Evolutionary conservation across 1,284 basidiomycete species (phyloP), one percentile per base, ranked within the genome.

Genomic region (Agroathelia rolfsii): DNA sequence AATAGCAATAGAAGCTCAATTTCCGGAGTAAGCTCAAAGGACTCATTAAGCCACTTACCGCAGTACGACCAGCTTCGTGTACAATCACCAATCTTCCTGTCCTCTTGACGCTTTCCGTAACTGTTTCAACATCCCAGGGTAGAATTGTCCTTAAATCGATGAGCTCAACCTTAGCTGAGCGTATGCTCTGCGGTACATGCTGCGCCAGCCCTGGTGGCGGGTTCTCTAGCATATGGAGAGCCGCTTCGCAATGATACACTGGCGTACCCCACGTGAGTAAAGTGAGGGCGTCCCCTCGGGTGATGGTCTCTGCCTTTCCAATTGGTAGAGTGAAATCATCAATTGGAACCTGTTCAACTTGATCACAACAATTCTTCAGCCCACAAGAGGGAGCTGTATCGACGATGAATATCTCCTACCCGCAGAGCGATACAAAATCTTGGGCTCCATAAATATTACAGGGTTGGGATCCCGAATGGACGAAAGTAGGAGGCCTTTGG

Each of bases 361-460:
- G 25, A 21, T n/a, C n/a, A 35, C 11, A 11, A n/a, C n/a, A n/a
- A n/a, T n/a, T n/a, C n/a, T n/a, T n/a, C n/a, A n/a, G n/a, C n/a
- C n/a, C n/a, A n/a, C n/a, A n/a, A n/a, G n/a, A n/a, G n/a, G n/a
- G n/a, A n/a, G n/a, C n/a, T n/a, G n/a, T n/a, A n/a, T n/a, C n/a
- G n/a, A 38, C 7, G 15, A 17, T 13, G 26, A 16, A 38, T 41
- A 12, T 9, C 9, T 34, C 48, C 14, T 45, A 80, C 79, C 72
- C 49, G 83, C 70, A 28, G 83, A 85, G 32, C 86, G 75, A 51
- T 92, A 92, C 5, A 93, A 62, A 36, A 90, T 71, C 55, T 96
- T 96, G 7, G 92, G 92, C 56, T 96, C 92, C 69, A 96, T 83
- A 55, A 96, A 90, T 30, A 96, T 74, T 5, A 90, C 84, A 0